These are phyloP conservation scores for Macrotyloma uniflorum DNA, from an alignment of 306 rosid genomes.

Conservation along the genomic window DNA sequence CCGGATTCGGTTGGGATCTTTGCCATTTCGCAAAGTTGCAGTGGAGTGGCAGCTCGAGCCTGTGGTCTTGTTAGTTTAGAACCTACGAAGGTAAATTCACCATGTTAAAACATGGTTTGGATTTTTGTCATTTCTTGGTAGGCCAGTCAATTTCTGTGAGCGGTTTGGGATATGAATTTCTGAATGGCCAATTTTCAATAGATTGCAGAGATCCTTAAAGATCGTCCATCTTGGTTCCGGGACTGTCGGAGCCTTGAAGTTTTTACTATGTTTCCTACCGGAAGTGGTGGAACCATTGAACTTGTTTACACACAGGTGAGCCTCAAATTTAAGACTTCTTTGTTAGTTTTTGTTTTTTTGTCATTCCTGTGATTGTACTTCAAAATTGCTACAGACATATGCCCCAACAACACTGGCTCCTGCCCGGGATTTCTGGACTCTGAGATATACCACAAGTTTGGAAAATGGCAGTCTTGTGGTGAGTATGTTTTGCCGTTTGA, in stretches of 20 bases:
- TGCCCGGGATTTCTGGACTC: slow-evolving; percentile 98
- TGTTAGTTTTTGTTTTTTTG: neutral
- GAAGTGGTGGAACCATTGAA: slow-evolving; percentile 92
- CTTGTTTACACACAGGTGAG: slow-evolving; percentile 92
- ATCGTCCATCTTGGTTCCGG: slow-evolving; percentile 97
- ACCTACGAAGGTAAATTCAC: slow-evolving; percentile 72
- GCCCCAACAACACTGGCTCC: slow-evolving; percentile 98
- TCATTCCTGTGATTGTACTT: neutral
- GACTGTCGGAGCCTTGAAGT: slow-evolving; percentile 98
- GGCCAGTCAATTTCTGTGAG: neutral
- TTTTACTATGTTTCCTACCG: slow-evolving; percentile 92
- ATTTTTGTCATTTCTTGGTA: neutral
- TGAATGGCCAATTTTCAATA: slow-evolving; percentile 30
- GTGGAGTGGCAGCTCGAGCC: slow-evolving; percentile 99
- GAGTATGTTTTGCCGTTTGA: slow-evolving; percentile 31
- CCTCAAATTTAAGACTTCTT: neutral
- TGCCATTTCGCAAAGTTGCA: slow-evolving; percentile 95
- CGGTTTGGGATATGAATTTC: slow-evolving; percentile 29
- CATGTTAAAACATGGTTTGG: neutral
- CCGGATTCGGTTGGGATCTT: slow-evolving; percentile 99
- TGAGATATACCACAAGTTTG: slow-evolving; percentile 84
- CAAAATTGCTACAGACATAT: slow-evolving; percentile 57
- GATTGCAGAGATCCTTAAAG: slow-evolving; percentile 99
- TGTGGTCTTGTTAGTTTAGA: slow-evolving; percentile 98
- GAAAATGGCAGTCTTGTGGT: slow-evolving; percentile 98